Conservation (phyloP, 257 asterid genomes). For the Hygrophila difformis region DNA sequence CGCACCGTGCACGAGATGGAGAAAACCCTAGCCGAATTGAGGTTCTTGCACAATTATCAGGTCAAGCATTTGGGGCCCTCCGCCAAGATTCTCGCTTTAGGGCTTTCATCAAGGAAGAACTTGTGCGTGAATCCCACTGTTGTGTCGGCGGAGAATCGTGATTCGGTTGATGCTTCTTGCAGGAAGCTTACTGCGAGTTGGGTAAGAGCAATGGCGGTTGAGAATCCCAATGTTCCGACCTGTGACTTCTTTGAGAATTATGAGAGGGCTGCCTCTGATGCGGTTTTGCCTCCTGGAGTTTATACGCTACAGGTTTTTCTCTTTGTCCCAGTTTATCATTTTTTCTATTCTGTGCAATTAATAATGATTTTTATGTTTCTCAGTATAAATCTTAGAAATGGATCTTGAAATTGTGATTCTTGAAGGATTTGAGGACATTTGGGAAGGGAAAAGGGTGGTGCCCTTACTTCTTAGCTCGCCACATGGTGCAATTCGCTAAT, state of each 20-base stretch:
- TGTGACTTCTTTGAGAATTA: slow-evolving; percentile 75
- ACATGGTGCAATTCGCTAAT: slow-evolving; percentile 93
- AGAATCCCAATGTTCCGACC: slow-evolving; percentile 61
- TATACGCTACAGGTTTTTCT: slow-evolving; percentile 77
- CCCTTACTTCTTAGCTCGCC: slow-evolving; percentile 83
- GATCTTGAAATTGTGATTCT: too few species aligned
- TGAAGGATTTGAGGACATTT: slow-evolving; percentile 68
- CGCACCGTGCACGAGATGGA: slow-evolving; percentile 99
- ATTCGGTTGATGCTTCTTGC: slow-evolving; percentile 92
- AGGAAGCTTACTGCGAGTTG: slow-evolving; percentile 92
- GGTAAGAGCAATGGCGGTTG: slow-evolving; percentile 73
- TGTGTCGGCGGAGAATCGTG: slow-evolving; percentile 84
- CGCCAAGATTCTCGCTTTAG: slow-evolving; percentile 70
- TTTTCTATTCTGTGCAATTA: slow-evolving; percentile 3
- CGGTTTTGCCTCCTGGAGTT: slow-evolving; percentile 89
- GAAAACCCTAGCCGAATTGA: slow-evolving; percentile 89
- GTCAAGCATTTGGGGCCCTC: slow-evolving; percentile 52
- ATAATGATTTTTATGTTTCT: too few species aligned
- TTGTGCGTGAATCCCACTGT: slow-evolving; percentile 81
- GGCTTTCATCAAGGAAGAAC: slow-evolving; percentile 92
- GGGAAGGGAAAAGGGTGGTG: slow-evolving; percentile 96
- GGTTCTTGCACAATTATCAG: slow-evolving; percentile 65
- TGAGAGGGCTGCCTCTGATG: slow-evolving; percentile 68
- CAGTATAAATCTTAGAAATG: too few species aligned
- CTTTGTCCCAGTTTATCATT: background rate